phyloP scores from a whole-genome alignment of 495 filamentous ascomycete species.

The Annulohypoxylon bovei region DNA sequence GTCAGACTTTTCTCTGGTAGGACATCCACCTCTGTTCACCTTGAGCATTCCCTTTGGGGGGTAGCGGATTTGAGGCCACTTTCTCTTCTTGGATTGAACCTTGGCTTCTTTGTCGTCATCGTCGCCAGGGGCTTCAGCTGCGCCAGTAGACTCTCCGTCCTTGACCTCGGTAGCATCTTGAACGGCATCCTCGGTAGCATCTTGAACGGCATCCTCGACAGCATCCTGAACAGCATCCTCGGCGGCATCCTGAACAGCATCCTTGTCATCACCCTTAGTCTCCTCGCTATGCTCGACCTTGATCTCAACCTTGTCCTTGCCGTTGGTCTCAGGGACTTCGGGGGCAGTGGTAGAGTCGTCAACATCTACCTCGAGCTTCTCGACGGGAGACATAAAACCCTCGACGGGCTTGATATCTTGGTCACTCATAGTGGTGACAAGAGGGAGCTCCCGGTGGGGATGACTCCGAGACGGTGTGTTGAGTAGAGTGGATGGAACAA shows the following conservation, averaged over 20 bases:
- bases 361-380: conserved; percentile 9
- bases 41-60: conserved; percentile 40
- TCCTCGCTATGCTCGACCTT: conserved; percentile 20
- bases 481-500: not conserved
- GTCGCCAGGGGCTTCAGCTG: not conserved
- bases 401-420: conserved; percentile 42
- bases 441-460: not conserved
- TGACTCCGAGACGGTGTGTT: not conserved
- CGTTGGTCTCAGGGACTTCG: conserved; percentile 15
- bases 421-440: conserved; percentile 40
- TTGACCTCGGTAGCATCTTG: conserved; percentile 11
- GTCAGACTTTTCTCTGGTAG: conserved; percentile 67
- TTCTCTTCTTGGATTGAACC: not conserved
- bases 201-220: conserved; percentile 27
- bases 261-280: conserved; percentile 24
- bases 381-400: conserved; percentile 18
- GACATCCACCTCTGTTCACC: conserved; percentile 23
- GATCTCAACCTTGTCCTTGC: conserved; percentile 7
- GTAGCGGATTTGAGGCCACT: conserved; percentile 12
- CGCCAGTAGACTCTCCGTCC: conserved; percentile 22
- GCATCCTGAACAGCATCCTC: not conserved
- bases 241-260: conserved; percentile 9
- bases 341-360: not conserved
- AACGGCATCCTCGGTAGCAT: conserved; percentile 1
- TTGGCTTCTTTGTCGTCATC: conserved; percentile 8